These are phyloP conservation scores for Aspergillus homomorphus DNA, from an alignment of 495 filamentous ascomycete species.

Conservation along the genomic window DNA sequence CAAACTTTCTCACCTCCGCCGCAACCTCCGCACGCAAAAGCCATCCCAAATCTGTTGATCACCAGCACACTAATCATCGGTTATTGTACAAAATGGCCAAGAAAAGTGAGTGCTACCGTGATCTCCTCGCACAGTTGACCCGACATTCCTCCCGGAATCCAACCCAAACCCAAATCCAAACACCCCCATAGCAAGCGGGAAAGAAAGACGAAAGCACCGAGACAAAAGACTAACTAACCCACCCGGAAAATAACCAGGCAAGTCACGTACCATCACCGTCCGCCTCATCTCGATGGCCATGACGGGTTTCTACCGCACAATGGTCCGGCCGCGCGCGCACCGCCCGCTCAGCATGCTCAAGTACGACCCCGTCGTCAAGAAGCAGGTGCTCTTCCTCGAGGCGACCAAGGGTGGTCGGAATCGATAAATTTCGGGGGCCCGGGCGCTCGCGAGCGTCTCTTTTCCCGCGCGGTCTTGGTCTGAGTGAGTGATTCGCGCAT, in stretches of 20 bases:
- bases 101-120: constrained; percentile 15
- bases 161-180: background rate
- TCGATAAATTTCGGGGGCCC: constrained; percentile 23
- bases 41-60: background rate
- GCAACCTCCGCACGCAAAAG: background rate
- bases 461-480: background rate
- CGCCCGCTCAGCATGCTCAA: constrained; percentile 94
- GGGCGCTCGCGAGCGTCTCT: background rate
- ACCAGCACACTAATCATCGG: background rate
- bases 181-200: background rate
- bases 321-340: constrained; percentile 75
- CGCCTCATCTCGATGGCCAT: constrained; percentile 97
- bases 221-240: constrained; percentile 7
- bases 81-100: constrained; percentile 21
- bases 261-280: constrained; percentile 87
- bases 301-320: constrained; percentile 94
- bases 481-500: too few species aligned
- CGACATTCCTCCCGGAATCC: background rate
- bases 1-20: background rate
- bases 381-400: constrained; percentile 90
- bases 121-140: background rate
- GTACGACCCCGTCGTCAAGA: constrained; percentile 97
- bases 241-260: constrained; percentile 52
- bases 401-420: constrained; percentile 64
- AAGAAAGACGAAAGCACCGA: background rate